A percentile compares a stretch with the other conserved stretches of the same genome.
Conservation (phyloP, 2,329 filamentous ascomycete species). For the Cladosporium sp. region DNA sequence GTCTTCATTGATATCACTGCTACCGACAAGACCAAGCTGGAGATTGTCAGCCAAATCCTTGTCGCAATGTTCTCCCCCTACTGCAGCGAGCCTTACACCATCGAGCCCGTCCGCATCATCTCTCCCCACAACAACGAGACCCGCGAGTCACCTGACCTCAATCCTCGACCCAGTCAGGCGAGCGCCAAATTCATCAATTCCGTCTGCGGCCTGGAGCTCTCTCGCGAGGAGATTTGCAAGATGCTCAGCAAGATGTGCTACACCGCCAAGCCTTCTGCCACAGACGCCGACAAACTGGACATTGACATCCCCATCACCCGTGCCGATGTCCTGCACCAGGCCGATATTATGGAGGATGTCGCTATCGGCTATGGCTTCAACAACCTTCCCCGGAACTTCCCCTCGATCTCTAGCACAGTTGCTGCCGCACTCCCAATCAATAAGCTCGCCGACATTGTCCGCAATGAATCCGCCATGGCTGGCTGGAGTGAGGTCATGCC, state of each 20-base stretch:
- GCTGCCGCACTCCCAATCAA: slow-evolving; percentile 85
- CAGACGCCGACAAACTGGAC: slow-evolving; percentile 61
- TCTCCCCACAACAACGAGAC: slow-evolving; percentile 86
- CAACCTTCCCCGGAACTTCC: slow-evolving; percentile 79
- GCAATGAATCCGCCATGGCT: slow-evolving; percentile 82
- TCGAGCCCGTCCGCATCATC: slow-evolving; percentile 88
- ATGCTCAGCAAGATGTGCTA: slow-evolving; percentile 87
- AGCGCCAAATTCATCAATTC: slow-evolving; percentile 91
- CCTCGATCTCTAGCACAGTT: slow-evolving; percentile 77
- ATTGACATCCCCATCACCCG: slow-evolving; percentile 81
- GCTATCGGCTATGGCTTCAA: slow-evolving; percentile 98
- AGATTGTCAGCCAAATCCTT: slow-evolving; percentile 92
- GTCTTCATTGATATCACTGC: slow-evolving; percentile 97
- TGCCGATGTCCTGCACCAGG: slow-evolving; percentile 91
- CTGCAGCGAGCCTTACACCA: slow-evolving; percentile 78
- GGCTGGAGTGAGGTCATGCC: slow-evolving; percentile 97
- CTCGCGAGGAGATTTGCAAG: slow-evolving; percentile 67
- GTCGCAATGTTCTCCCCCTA: slow-evolving; percentile 96
- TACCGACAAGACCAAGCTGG: slow-evolving; percentile 90
- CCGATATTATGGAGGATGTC: slow-evolving; percentile 97
- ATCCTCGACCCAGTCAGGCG: slow-evolving; percentile 69
- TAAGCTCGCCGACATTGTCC: slow-evolving; percentile 88
- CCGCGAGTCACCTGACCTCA: slow-evolving; percentile 72
- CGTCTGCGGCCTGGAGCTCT: slow-evolving; percentile 76
- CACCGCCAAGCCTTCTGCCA: slow-evolving; percentile 66